Evolutionary conservation across 2,329 filamentous ascomycete genomes (phyloP).

Genomic region (Calonectria henricotiae): DNA sequence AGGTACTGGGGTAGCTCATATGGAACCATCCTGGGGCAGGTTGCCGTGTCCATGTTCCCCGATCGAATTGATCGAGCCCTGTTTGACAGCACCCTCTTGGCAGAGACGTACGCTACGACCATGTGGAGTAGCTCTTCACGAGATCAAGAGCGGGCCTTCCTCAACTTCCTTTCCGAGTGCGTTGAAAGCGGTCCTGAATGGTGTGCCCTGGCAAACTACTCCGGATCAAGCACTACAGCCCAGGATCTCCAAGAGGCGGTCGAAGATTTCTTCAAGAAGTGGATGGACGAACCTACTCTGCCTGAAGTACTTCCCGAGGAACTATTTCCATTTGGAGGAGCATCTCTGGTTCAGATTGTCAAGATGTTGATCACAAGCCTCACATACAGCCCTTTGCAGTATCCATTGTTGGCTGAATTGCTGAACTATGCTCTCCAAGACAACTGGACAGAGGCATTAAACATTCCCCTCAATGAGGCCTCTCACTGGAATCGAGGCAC

Average conservation of each 20-base stretch:
- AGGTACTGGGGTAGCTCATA: constrained; percentile 56
- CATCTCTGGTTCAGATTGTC: not conserved
- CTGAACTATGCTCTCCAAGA: constrained; percentile 12
- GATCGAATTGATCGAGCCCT: constrained; percentile 42
- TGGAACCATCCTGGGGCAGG: constrained; percentile 45
- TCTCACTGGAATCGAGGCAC: constrained; percentile 30
- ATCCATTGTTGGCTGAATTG: not conserved
- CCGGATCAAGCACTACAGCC: not conserved
- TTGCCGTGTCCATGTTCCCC: constrained; percentile 47
- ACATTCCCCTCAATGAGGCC: not conserved
- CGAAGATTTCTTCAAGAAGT: not conserved
- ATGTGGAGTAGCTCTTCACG: not conserved
- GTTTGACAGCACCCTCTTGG: constrained; percentile 41
- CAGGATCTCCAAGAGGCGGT: not conserved
- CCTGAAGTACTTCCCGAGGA: not conserved
- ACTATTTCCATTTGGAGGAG: not conserved
- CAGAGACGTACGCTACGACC: constrained; percentile 35
- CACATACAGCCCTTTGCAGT: constrained; percentile 1
- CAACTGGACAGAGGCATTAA: constrained; percentile 14
- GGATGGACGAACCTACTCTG: not conserved
- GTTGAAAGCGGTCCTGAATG: constrained; percentile 15
- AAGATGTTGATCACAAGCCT: not conserved
- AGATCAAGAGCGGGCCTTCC: constrained; percentile 31
- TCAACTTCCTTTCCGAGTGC: constrained; percentile 32
- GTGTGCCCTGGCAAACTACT: constrained; percentile 26